Percentiles rank a stretch among this genome's conserved stretches.
Evolutionary conservation across 2,329 filamentous ascomycete genomes (phyloP).

Genomic region (Diplodia corticola): DNA sequence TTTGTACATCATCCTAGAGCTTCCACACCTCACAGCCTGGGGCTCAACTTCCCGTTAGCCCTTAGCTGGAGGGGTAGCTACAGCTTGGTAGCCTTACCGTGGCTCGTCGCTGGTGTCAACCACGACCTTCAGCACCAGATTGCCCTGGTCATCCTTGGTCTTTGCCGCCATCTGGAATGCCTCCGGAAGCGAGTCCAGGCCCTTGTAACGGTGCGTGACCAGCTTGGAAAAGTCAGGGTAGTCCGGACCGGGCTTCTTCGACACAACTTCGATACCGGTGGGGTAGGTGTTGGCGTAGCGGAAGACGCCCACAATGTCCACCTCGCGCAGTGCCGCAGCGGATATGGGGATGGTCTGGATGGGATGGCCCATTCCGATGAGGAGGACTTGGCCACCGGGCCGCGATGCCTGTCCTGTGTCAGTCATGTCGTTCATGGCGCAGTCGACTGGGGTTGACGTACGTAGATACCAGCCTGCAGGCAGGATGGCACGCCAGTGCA

Average conservation of each 20-base stretch:
- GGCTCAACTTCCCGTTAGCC: conserved; percentile 5
- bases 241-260: conserved; percentile 42
- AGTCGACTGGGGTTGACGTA: conserved; percentile 30
- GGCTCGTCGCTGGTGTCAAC: conserved; percentile 43
- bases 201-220: conserved; percentile 72
- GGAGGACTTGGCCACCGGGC: conserved; percentile 70
- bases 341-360: conserved; percentile 73
- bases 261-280: conserved; percentile 65
- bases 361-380: conserved; percentile 78
- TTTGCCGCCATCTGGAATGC: conserved; percentile 71
- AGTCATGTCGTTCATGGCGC: background rate
- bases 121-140: conserved; percentile 71
- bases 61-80: background rate
- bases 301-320: conserved; percentile 77
- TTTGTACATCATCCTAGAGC: background rate
- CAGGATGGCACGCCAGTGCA: conserved; percentile 75
- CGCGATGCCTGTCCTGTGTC: conserved; percentile 51
- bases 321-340: conserved; percentile 70
- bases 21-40: conserved; percentile 1
- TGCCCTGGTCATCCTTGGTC: conserved; percentile 67
- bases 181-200: conserved; percentile 60
- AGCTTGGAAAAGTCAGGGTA: conserved; percentile 68
- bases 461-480: conserved; percentile 73
- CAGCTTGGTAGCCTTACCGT: conserved; percentile 1
- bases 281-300: conserved; percentile 75